Conservation (phyloP, 192 early-diverging fungal genomes). For the Spizellomyces sp. region DNA sequence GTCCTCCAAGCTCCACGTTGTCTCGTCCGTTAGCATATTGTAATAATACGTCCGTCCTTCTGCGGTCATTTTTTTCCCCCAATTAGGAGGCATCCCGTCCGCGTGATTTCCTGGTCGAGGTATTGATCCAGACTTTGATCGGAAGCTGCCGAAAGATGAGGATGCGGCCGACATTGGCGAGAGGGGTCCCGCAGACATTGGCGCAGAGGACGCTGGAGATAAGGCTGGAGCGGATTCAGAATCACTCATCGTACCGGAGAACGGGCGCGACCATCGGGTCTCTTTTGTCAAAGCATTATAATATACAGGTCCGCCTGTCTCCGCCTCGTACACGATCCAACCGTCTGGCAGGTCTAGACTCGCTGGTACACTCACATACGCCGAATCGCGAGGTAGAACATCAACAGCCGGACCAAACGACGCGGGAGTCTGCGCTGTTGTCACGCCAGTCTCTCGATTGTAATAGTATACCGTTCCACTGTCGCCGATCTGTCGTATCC, state of each 20-base stretch:
- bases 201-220: slow-evolving; percentile 6
- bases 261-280: slow-evolving; percentile 60
- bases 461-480: slow-evolving; percentile 39
- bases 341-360: slow-evolving; percentile 38
- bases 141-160: background rate
- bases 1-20: slow-evolving; percentile 55
- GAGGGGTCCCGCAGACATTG: background rate
- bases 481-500: slow-evolving; percentile 42
- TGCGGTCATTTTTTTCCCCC: slow-evolving; percentile 60
- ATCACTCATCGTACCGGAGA: background rate
- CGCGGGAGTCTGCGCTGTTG: slow-evolving; percentile 23
- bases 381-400: slow-evolving; percentile 9
- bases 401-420: background rate
- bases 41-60: slow-evolving; percentile 67
- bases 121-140: slow-evolving; percentile 16
- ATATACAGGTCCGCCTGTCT: slow-evolving; percentile 57
- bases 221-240: background rate
- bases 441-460: slow-evolving; percentile 39
- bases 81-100: slow-evolving; percentile 51
- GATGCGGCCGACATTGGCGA: slow-evolving; percentile 8
- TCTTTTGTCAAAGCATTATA: slow-evolving; percentile 45
- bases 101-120: background rate
- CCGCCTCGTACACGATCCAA: slow-evolving; percentile 53
- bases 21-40: slow-evolving; percentile 71
- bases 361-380: slow-evolving; percentile 4